Base-by-base conservation (phyloP, 1,139 yeast genomes). In the Debaryomyces nepalensis region DNA sequence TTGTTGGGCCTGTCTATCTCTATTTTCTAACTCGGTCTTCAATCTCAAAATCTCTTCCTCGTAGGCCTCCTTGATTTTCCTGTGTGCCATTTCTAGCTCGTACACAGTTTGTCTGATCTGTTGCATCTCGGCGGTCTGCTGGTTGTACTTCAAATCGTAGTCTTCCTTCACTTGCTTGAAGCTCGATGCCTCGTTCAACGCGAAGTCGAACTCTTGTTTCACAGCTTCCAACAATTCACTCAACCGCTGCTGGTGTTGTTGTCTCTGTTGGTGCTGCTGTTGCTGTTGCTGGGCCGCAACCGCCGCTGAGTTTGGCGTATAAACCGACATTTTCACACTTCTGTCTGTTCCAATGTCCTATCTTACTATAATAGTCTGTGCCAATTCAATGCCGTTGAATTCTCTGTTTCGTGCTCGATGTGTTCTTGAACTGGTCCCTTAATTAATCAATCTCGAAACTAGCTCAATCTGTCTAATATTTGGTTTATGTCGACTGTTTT, bases 151-250 rank as follows among this genome's bases (percentile, higher is more conserved):
- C 55, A 86, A 75, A 67, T 93, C 98, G 58, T 85, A 88, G 61
- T 91, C 97, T 63, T 90, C 96, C 70, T 90, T 93, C 65, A 91
- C 97, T 63, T 88, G 83, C 59, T 95, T 84, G 66, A 84, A 89
- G 50, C 82, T 80, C 39, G 90, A 81, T 7, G 97, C 96, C 66
- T 93, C 98, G 60, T 81, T 85, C 51, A 88, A 78, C 39, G 95
- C 87, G 52, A 80, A 81, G 55, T 89, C 95, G 56, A 93, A 91
- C 72, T 93, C 99, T 59, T 84, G 89, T 68, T 89, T 87, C 62
- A 93, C 84, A 31, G 95, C 96, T 44, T 93, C 98, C 57, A 93
- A 75, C 51, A 93, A 79, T 66, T 93, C 98, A 53, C 70, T 75
- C 63, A 81, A 67, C 64, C 82, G 58, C 72, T 79, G 74, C 62